Percentiles rank a stretch among this genome's conserved stretches.
Conservation (phyloP, 2,329 filamentous ascomycete genomes). For the Claviceps humidiphila region DNA sequence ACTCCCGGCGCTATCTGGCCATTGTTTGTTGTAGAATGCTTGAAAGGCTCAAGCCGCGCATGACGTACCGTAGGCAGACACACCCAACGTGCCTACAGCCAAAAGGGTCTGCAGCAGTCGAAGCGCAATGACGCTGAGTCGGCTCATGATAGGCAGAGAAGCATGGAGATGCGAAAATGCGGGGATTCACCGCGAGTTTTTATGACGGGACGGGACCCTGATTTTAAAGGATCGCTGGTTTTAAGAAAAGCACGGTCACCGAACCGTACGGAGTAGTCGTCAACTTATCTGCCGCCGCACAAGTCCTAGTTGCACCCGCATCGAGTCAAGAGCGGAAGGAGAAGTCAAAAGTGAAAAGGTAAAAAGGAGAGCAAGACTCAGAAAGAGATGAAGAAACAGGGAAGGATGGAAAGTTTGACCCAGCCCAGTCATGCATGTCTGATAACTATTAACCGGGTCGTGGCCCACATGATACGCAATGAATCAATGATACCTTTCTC, state of each 20-base stretch:
- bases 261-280: background rate
- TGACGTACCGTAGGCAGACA: constrained; percentile 12
- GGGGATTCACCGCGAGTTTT: background rate
- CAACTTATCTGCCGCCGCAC: background rate
- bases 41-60: background rate
- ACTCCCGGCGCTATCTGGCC: background rate
- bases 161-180: background rate
- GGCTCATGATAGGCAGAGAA: constrained; percentile 8
- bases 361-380: background rate
- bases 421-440: background rate
- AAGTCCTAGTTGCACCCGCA: background rate
- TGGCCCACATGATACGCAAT: background rate
- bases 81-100: constrained; percentile 8
- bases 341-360: too few relatives aligned
- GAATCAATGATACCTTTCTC: background rate
- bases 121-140: constrained; percentile 6
- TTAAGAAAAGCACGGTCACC: background rate
- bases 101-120: constrained; percentile 10
- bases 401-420: background rate
- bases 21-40: background rate
- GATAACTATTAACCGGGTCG: background rate
- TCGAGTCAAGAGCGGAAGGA: background rate
- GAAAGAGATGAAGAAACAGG: background rate
- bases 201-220: background rate
- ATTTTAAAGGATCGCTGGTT: background rate